phyloP scores from a whole-genome alignment of 2,329 filamentous ascomycete species.

The Cladophialophora carrionii region DNA sequence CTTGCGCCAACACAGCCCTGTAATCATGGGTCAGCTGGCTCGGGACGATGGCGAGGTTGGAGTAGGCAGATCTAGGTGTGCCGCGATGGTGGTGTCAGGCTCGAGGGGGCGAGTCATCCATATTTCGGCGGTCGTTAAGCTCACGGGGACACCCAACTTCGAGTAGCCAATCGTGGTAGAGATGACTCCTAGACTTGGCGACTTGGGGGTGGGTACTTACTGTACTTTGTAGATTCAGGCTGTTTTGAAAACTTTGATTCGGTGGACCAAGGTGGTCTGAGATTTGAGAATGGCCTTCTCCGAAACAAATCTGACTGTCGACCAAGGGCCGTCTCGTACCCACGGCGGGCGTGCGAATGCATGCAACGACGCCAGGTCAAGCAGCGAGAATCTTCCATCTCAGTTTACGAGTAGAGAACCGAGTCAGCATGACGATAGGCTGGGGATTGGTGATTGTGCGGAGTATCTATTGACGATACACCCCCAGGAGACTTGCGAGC shows the following conservation, averaged over 20 bases:
- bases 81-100: neutral
- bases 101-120: too few species aligned
- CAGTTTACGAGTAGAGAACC: too few species aligned
- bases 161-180: neutral
- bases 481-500: neutral
- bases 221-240: neutral
- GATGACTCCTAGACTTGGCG: neutral
- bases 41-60: neutral
- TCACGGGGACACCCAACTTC: neutral
- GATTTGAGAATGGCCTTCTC: neutral
- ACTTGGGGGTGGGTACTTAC: neutral
- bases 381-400: neutral
- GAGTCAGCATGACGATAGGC: neutral
- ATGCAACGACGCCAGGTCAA: neutral
- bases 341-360: neutral
- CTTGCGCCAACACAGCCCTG: neutral
- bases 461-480: neutral
- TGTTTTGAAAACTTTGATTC: neutral
- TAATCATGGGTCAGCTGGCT: constrained; percentile 1
- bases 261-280: neutral
- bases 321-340: neutral
- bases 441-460: neutral
- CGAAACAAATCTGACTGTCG: neutral
- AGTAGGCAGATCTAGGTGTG: neutral
- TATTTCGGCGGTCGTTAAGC: neutral